Evolutionary conservation across 192 early-diverging fungal species (phyloP).

Genomic region (Coemansia aciculifera): DNA sequence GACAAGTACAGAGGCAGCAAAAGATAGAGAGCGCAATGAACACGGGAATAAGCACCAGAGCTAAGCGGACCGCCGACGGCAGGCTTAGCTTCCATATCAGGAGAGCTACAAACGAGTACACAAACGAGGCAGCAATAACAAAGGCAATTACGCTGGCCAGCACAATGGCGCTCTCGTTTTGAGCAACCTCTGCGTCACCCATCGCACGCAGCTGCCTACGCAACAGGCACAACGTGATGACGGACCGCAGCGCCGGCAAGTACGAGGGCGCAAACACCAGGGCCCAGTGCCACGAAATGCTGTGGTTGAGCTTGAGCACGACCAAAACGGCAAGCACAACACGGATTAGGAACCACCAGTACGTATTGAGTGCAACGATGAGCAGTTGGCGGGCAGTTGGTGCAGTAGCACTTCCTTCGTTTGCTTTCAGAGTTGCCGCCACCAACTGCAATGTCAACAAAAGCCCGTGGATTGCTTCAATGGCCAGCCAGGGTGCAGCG

Average conservation of each 20-base stretch:
- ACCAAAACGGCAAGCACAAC: conserved; percentile 69
- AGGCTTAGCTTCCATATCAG: conserved; percentile 56
- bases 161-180: conserved; percentile 39
- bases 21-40: conserved; percentile 58
- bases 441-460: conserved; percentile 33
- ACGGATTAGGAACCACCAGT: conserved; percentile 69
- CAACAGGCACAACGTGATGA: conserved; percentile 51
- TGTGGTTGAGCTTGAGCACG: conserved; percentile 60
- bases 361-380: conserved; percentile 52
- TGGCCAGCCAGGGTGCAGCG: conserved; percentile 80
- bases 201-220: conserved; percentile 49
- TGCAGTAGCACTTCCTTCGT: conserved; percentile 5
- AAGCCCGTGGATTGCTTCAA: conserved; percentile 72
- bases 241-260: conserved; percentile 61
- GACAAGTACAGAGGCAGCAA: conserved; percentile 50
- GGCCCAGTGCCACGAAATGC: conserved; percentile 62
- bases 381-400: conserved; percentile 19
- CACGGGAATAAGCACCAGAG: conserved; percentile 64
- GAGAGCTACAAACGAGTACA: conserved; percentile 60
- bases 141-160: conserved; percentile 55
- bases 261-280: conserved; percentile 71
- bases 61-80: conserved; percentile 53
- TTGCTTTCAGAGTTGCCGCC: conserved; percentile 1
- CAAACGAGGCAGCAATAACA: conserved; percentile 36
- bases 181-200: conserved; percentile 33